Evolutionary conservation across 441 rosid species (phyloP).

Genomic region (Adansonia grandidieri): DNA sequence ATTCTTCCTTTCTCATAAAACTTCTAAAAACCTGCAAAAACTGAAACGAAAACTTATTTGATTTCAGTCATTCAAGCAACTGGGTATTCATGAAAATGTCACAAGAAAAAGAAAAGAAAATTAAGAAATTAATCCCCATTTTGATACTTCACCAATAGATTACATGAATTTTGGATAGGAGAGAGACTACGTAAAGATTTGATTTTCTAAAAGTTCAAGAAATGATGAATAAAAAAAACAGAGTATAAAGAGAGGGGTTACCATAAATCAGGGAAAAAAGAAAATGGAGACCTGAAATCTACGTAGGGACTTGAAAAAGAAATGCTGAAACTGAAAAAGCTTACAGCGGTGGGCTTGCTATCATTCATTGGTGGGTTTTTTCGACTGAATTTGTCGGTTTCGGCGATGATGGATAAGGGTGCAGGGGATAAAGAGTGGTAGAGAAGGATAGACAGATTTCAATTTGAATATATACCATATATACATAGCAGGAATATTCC

Average conservation of each 20-base stretch:
- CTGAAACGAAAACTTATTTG: not conserved
- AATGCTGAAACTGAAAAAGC: not conserved
- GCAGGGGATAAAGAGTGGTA: slow-evolving; percentile 5
- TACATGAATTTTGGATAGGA: not conserved
- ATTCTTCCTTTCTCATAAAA: slow-evolving; percentile 34
- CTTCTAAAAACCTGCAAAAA: slow-evolving; percentile 31
- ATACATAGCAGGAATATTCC: too few relatives aligned
- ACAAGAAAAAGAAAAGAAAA: not conserved
- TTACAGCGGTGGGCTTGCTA: not conserved
- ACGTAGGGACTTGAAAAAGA: not conserved
- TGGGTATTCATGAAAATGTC: not conserved
- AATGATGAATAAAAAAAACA: not conserved
- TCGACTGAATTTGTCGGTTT: not conserved
- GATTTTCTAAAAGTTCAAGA: not conserved
- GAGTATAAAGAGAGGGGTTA: not conserved
- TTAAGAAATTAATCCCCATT: not conserved
- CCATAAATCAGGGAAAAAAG: not conserved
- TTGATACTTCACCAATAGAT: not conserved
- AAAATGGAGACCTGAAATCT: not conserved
- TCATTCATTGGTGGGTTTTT: not conserved
- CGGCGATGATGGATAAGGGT: slow-evolving; percentile 5
- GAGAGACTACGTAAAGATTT: not conserved
- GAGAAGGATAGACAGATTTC: not conserved
- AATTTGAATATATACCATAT: not conserved
- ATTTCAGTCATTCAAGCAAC: not conserved